Base-by-base conservation (phyloP, 208 protist genomes). In the Strigomonas culicis region DNA sequence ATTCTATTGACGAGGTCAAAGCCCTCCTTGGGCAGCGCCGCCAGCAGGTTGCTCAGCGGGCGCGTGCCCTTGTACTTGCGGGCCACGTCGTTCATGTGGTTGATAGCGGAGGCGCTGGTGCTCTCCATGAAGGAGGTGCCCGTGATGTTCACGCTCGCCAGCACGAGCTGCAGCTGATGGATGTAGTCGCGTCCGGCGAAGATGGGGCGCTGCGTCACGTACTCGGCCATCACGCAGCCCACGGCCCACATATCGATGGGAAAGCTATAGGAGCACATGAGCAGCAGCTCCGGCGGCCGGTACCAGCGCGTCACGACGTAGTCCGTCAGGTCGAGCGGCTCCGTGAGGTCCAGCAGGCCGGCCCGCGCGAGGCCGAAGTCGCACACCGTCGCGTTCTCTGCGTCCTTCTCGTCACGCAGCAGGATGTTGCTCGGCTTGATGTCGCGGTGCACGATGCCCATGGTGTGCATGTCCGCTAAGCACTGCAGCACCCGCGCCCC, bases 241-340 rank as follows among this genome's bases (percentile, higher is more conserved):
- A 98, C 89, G 0, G 90, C 92, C 98, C 99, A 99, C 19, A 99
- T 64, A 75, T 99, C 99, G 56, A 99, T 81, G 0, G 89, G 72
- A 62, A 86, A 86, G 72, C 77, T 74, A 76, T 97, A 86, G 7
- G 83, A 65, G 72, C 93, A 98, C 75, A 97, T 93, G 22, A 99
- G 82, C 57, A 99, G 90, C 30, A 99, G 85, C 82, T 99, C 98
- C 10, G 98, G 99, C 13, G 98, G 97, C 24, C 99, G 89, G 79
- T 99, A 99, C 98, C 98, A 99, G 19, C 99, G 84, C 15, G 97
- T 99, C 24, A 98, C 94, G 32, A 98, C 97, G 72, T 98, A 98
- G 70, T 98, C 96, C 10, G 97, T 99, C 64, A 99, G 80, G 66
- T 95, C 82, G 13, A 93, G 44, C 2, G 86, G 87, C 55, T 92